These are phyloP conservation scores for Tritrichomonas foetus DNA, from an alignment of 208 protist species.

Conservation along the genomic window DNA sequence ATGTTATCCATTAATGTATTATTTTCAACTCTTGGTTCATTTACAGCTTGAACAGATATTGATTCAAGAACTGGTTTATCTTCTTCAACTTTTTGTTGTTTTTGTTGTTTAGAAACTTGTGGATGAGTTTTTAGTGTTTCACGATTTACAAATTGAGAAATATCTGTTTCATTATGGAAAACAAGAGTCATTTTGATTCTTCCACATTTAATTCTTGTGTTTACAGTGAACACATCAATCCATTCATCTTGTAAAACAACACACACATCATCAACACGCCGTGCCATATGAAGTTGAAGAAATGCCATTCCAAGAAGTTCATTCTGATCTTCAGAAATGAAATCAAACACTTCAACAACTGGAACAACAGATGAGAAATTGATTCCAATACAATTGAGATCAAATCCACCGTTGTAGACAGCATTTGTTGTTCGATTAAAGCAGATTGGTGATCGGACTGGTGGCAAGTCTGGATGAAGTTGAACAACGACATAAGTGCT, in stretches of 20 bases:
- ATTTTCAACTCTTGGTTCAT: too few species aligned
- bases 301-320: neutral
- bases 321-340: neutral
- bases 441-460: neutral
- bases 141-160: neutral
- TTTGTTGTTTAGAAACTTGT: too few species aligned
- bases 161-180: neutral
- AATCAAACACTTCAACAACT: constrained; percentile 35
- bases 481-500: neutral
- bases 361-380: neutral
- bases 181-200: neutral
- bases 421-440: neutral
- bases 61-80: too few species aligned
- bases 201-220: neutral
- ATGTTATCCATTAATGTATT: too few species aligned
- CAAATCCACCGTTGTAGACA: constrained; percentile 10
- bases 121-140: too few species aligned
- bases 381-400: neutral
- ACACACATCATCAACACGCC: neutral
- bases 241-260: constrained; percentile 18
- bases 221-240: neutral
- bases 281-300: neutral
- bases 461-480: neutral
- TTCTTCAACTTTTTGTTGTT: too few species aligned
- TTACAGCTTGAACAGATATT: too few species aligned